Conservation (phyloP, 2,329 filamentous ascomycete species). For the Aspergillus ruber region DNA sequence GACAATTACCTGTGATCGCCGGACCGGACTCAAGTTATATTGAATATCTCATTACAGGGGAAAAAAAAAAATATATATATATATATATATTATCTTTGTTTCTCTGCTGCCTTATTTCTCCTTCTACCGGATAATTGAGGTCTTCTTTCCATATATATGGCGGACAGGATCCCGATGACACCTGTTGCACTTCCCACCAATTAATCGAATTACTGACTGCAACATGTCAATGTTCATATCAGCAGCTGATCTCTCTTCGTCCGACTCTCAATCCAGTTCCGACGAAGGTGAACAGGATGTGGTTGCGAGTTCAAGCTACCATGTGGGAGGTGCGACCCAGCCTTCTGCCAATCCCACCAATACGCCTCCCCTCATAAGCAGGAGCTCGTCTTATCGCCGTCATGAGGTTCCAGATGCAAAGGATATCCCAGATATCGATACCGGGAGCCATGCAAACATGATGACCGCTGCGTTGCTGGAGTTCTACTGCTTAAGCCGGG, state of each 20-base stretch:
- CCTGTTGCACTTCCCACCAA: neutral
- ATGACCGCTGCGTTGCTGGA: constrained; percentile 41
- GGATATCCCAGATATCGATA: constrained; percentile 22
- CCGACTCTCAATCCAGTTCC: constrained; percentile 26
- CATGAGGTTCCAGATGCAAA: constrained; percentile 8
- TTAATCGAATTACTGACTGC: neutral
- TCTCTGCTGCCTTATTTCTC: neutral
- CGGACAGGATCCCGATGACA: neutral
- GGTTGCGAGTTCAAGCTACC: constrained; percentile 1
- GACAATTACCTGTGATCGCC: no score
- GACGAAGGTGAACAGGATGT: constrained; percentile 18
- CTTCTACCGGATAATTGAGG: neutral
- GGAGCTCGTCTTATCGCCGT: constrained; percentile 7
- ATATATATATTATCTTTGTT: neutral
- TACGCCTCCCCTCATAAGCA: constrained; percentile 1
- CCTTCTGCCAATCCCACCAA: constrained; percentile 4
- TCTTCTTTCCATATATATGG: neutral
- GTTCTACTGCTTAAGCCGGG: constrained; percentile 39
- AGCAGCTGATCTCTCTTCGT: constrained; percentile 33
- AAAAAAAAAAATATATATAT: no score
- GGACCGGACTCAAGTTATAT: no score
- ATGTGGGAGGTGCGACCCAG: neutral
- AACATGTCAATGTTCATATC: constrained; percentile 38
- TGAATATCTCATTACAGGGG: no score
- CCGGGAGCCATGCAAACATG: constrained; percentile 33